Base-by-base conservation (phyloP, 2,329 filamentous ascomycete genomes). In the Triangularia setosa region DNA sequence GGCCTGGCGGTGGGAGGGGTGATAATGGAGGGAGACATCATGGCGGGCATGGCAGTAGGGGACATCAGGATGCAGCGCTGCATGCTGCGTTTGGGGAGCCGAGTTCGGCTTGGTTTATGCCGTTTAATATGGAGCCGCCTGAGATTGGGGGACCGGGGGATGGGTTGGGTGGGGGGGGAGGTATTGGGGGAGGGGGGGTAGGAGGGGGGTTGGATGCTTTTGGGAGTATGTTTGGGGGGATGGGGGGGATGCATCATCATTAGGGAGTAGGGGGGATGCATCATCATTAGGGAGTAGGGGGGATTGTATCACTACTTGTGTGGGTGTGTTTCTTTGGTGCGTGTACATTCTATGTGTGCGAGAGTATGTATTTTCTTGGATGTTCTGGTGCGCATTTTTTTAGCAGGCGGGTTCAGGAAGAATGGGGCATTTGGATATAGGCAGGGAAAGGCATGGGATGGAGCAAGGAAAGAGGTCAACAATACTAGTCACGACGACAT, bases 101-200 rank as follows among this genome's bases (percentile, higher is more conserved):
- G 1, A 83, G 80, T 59, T 89, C 88, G 60, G 91, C 90, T 4
- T 98, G 93, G 91, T 96, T 96, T 75, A 88, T 96, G 80, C 92
- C 93, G 1, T 96, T 97, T 77, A 96, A 96, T 73, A 87, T 96
- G 77, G 91, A 95, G 64, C 91, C 92, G 21, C 87, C 90, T 0
- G 85, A 87, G 64, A 76, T 85, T 52, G 78, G 79, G 16, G 52
- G 33, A 30, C 16, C 56, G 6, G 82, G 83, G 61, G 83, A 84
- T 40, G 68, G 81, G 60, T 75, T 75, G 21, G 77, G 75, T 2
- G 72, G 75, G 21, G 71, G 79, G 27, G 76, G 75, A 5, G 40
- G 40, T 33, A 12, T 8, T 3, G 35, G 40, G n/a, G 5, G 11
- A 18, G 40, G 28, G 76, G 75, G 3, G 71, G 74, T 7, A 72